Evolutionary conservation across 768 basidiomycete species (phyloP).

Genomic region (Amanita pseudoporphyria): DNA sequence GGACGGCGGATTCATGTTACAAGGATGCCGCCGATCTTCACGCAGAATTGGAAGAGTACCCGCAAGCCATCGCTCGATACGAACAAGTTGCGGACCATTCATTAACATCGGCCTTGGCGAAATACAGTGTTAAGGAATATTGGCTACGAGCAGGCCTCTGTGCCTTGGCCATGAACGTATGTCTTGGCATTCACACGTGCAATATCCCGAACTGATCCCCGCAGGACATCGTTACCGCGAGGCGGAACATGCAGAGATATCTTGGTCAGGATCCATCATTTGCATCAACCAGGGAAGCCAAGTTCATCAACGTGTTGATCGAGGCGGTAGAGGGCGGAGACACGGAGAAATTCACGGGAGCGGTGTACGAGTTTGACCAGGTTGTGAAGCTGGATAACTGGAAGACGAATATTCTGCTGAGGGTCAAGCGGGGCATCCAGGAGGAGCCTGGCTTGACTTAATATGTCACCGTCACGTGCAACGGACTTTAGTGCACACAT

Average conservation of each 20-base stretch:
- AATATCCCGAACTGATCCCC: not conserved
- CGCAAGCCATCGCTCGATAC: constrained; percentile 78
- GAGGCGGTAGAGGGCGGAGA: constrained; percentile 54
- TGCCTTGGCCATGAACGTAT: constrained; percentile 77
- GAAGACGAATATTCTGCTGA: constrained; percentile 88
- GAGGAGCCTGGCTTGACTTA: constrained; percentile 30
- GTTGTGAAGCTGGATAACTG: constrained; percentile 90
- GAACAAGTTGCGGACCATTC: constrained; percentile 85
- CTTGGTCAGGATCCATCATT: constrained; percentile 79
- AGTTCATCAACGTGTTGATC: constrained; percentile 70
- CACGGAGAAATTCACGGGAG: constrained; percentile 59
- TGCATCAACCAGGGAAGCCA: constrained; percentile 81
- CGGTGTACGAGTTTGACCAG: constrained; percentile 90
- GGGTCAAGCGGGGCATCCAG: constrained; percentile 79
- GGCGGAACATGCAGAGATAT: constrained; percentile 72
- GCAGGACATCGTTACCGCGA: constrained; percentile 79
- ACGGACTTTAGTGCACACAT: no score
- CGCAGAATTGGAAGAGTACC: constrained; percentile 81
- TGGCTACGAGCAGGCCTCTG: constrained; percentile 87
- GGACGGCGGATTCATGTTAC: constrained; percentile 91
- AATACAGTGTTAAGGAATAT: constrained; percentile 97
- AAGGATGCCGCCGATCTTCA: constrained; percentile 96
- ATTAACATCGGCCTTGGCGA: constrained; percentile 75
- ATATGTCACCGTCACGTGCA: not conserved
- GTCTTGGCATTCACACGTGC: constrained; percentile 18